These are phyloP conservation scores for Backusella mclennaniae DNA, from an alignment of 192 early-diverging fungal genomes.

Conservation along the genomic window DNA sequence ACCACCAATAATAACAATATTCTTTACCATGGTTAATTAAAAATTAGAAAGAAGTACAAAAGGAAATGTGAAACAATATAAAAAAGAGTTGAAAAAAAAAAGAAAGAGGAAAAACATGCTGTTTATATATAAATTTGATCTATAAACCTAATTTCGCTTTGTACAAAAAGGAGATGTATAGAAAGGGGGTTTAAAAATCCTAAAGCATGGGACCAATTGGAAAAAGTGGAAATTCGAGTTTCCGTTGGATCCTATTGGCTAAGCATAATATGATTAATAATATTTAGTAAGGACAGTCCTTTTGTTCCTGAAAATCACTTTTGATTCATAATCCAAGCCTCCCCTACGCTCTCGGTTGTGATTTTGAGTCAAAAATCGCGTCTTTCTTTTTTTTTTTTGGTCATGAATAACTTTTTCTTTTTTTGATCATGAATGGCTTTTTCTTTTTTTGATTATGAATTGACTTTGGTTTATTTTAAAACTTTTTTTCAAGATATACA, in stretches of 20 bases:
- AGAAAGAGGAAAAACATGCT: not conserved
- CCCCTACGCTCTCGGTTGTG: not conserved
- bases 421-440: no score
- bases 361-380: not conserved
- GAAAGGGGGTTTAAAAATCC: not conserved
- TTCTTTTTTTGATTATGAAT: not conserved
- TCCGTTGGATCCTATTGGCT: not conserved
- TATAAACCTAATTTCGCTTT: not conserved
- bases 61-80: not conserved
- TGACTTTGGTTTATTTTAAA: not conserved
- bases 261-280: not conserved
- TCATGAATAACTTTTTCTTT: not conserved
- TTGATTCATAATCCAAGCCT: not conserved
- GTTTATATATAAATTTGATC: not conserved
- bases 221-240: not conserved
- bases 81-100: not conserved
- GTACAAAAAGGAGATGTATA: not conserved
- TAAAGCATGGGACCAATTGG: not conserved
- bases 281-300: not conserved
- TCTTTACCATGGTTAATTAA: slow-evolving; percentile 16
- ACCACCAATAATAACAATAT: slow-evolving; percentile 42
- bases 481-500: not conserved
- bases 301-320: not conserved
- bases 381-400: not conserved
- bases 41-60: not conserved